Evolutionary conservation across 2,329 filamentous ascomycete species (phyloP), one percentile per base, ranked within the genome.

Genomic region (Talaromyces sp.): DNA sequence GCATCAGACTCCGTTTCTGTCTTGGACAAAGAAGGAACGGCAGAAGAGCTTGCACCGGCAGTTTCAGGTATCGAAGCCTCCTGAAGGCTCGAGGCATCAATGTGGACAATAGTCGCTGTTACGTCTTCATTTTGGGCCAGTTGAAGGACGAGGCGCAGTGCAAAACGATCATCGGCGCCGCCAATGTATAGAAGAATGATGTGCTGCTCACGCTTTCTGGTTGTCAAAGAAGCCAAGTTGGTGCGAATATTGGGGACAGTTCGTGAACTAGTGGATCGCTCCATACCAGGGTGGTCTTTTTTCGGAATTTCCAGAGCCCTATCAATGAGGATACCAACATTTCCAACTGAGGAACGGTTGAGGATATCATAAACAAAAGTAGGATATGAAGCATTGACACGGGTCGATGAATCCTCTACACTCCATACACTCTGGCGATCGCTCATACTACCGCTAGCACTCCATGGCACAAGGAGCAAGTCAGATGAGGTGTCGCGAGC

Each of bases 101-200:
- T 81, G 64, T 87, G 87, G 1, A 89, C 80, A 34, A 97, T 83
- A 0, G 90, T 94, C 0, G 88, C 91, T 0, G 91, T 93, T 30
- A 96, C 86, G 51, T 90, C 85, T 4, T 86, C 83, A 69, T 92
- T 95, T 72, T 89, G 87, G 0, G 89, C 91, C 0, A 99, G 83
- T 70, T 97, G 94, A 3, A 98, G 81, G 3, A 94, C 89, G 28
- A 98, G 85, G 1, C 88, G 83, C 0, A 98, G 82, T 0, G 92
- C 93, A 4, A 89, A 85, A 7, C 87, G 85, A 70, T 97, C 94
- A 70, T 99, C 95, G 1, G 82, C 78, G 8, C 91, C 91, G 18
- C 94, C 93, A 63, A 96, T 88, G 76, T 92, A 98, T 0, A 93
- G 89, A 59, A 96, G 81, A 72, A 96, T 93, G 66, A 98, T 83